Percentiles rank a stretch among this genome's conserved stretches.
Evolutionary conservation across 192 early-diverging fungal species (phyloP).

Genomic region (Coemansia furcata): DNA sequence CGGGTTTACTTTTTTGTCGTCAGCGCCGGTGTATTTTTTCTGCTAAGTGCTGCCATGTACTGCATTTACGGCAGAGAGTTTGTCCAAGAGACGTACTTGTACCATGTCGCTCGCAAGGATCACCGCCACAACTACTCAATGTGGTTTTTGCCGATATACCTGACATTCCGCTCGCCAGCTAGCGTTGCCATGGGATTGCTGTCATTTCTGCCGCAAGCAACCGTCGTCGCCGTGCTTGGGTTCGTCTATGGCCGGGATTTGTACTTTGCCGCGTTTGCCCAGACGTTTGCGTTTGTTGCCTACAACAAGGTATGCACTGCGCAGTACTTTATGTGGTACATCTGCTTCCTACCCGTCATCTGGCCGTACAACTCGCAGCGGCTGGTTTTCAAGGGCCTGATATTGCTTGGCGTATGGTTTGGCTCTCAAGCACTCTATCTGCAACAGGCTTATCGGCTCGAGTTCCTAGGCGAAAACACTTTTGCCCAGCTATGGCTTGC

Average conservation of each 20-base stretch:
- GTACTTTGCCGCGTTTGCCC: slow-evolving; percentile 84
- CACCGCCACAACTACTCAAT: slow-evolving; percentile 98
- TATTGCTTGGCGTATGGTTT: slow-evolving; percentile 67
- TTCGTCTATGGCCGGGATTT: slow-evolving; percentile 76
- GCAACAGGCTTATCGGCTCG: slow-evolving; percentile 79
- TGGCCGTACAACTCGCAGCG: slow-evolving; percentile 62
- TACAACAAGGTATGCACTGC: slow-evolving; percentile 97
- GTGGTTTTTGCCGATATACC: slow-evolving; percentile 95
- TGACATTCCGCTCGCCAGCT: slow-evolving; percentile 58
- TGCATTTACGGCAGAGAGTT: slow-evolving; percentile 79
- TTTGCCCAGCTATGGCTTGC: slow-evolving; percentile 74
- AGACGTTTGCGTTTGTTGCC: slow-evolving; percentile 95
- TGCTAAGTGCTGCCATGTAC: slow-evolving; percentile 69
- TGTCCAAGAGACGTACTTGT: slow-evolving; percentile 87
- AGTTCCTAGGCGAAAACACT: slow-evolving; percentile 84
- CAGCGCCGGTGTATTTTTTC: slow-evolving; percentile 63
- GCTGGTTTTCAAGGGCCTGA: slow-evolving; percentile 54
- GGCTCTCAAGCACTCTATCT: slow-evolving; percentile 82
- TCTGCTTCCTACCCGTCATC: slow-evolving; percentile 85
- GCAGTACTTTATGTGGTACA: slow-evolving; percentile 99
- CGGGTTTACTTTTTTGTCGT: slow-evolving; percentile 61
- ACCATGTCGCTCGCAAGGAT: slow-evolving; percentile 93
- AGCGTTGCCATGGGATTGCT: slow-evolving; percentile 61
- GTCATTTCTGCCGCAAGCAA: slow-evolving; percentile 83
- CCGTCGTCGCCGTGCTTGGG: slow-evolving; percentile 64